Evolutionary conservation across 208 protist genomes (phyloP), one percentile per base, ranked within the genome.

Genomic region (Acanthamoeba divionensis): DNA sequence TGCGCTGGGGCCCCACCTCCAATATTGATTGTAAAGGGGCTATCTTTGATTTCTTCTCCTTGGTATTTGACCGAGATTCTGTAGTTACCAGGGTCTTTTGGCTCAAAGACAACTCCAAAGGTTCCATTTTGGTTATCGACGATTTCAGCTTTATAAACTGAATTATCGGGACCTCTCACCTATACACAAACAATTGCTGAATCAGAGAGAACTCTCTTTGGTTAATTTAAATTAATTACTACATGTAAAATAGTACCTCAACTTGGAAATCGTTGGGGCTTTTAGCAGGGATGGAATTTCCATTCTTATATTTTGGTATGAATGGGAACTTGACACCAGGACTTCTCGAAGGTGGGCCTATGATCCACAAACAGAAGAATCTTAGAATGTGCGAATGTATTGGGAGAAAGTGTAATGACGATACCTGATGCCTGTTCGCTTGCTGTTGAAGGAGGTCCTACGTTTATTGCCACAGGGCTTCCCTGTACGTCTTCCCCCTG

Each of bases 21-120:
- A 36, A 82, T 69, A 47, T 79, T 79, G 69, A 90, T 60, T 15
- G 44, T 33, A 69, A 85, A 90, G 31, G 86, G 86, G 31, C 18
- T 45, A 55, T 60, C 86, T 24, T 83, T 54, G 54, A 90, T 44
- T 48, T 90, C 52, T 54, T 55, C 24, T 0, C 86, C 86, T 24
- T 60, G 44, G 67, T 65, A 33, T 47, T 82, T 90, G 75, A 90
- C 41, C 10, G 36, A 38, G 36, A 94, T 91, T 2, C 33, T 69
- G 71, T 94, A 91, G 1, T 69, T 48, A 13, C 90, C 93, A 21
- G 77, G 60, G 29, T 52, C 71, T 12, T 60, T 55, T 24, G 71
- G 71, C 48, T 82, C 71, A 24, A 82, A 82, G 9, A 82, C 71
- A 31, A 82, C 31, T 13, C 71, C 71, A 26, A 63, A 82, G 50